Evolutionary conservation across 2,329 filamentous ascomycete species (phyloP).

Genomic region (Akanthomyces lecanii): DNA sequence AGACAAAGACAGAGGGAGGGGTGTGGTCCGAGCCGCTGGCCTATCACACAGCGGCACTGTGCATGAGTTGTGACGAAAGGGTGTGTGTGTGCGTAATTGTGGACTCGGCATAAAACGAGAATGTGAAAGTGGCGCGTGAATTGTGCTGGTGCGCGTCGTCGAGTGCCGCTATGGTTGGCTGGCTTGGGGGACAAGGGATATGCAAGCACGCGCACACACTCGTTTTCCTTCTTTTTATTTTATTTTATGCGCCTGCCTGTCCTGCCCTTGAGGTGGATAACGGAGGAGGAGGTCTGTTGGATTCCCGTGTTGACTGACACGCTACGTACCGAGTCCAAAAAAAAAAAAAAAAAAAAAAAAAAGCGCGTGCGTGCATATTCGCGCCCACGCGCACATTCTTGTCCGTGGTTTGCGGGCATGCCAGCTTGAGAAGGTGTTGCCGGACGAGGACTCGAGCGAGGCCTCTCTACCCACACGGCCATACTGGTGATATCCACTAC

Average conservation of each 20-base stretch:
- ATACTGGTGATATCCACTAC: not conserved
- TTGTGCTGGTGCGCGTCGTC: slow-evolving; percentile 7
- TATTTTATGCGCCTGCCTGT: not conserved
- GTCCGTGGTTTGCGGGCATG: slow-evolving; percentile 8
- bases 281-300: not conserved
- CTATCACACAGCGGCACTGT: slow-evolving; percentile 13
- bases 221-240: not conserved
- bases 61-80: slow-evolving; percentile 15
- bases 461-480: not conserved
- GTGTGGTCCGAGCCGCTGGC: slow-evolving; percentile 15
- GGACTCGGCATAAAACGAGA: slow-evolving; percentile 14
- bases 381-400: slow-evolving; percentile 11
- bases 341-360: not conserved
- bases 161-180: not conserved
- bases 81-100: not conserved
- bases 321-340: not conserved
- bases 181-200: not conserved
- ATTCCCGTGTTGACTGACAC: not conserved
- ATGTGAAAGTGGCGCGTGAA: not conserved
- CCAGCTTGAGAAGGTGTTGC: slow-evolving; percentile 8
- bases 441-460: not conserved
- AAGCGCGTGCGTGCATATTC: slow-evolving; percentile 11
- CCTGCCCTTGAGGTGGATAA: slow-evolving; percentile 11
- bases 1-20: not conserved
- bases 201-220: slow-evolving; percentile 4